Percentiles rank a stretch among this genome's conserved stretches.
phyloP scores from a whole-genome alignment of 345 rosid genomes.

The Lagerstroemia speciosa region DNA sequence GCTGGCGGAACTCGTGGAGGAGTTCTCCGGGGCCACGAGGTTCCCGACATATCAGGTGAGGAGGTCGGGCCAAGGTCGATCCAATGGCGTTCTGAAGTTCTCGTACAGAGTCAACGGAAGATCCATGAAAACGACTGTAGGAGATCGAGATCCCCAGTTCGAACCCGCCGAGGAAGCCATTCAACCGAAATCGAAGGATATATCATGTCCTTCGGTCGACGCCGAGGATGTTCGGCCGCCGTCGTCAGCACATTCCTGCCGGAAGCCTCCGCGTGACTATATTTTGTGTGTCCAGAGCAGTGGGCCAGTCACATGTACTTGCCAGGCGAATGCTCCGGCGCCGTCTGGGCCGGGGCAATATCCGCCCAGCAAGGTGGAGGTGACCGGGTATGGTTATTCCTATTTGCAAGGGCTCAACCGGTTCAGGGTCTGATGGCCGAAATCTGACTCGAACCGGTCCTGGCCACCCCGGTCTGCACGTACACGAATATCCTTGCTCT shows the following conservation, averaged over 20 bases:
- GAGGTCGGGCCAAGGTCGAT: constrained; percentile 23
- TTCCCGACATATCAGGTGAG: constrained; percentile 25
- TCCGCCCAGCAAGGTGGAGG: background rate
- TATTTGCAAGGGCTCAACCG: background rate
- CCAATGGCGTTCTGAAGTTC: constrained; percentile 35
- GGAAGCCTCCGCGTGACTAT: background rate
- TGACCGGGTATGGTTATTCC: background rate
- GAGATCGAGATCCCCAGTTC: background rate
- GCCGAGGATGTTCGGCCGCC: background rate
- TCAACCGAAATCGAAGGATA: background rate
- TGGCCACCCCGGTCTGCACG: no score
- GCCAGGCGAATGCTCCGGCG: background rate
- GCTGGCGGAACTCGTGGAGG: constrained; percentile 27
- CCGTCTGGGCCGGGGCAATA: background rate
- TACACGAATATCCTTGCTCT: no score
- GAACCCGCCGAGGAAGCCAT: background rate
- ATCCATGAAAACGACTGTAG: background rate
- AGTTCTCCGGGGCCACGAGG: constrained; percentile 24
- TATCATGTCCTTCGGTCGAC: background rate
- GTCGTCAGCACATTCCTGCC: background rate
- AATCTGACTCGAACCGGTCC: no score
- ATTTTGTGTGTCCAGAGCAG: background rate
- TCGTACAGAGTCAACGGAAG: constrained; percentile 21
- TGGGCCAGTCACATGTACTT: background rate
- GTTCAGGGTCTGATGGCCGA: background rate